Base-by-base conservation (phyloP, 176 grass and related monocot genomes). In the Juncus inflexus region DNA sequence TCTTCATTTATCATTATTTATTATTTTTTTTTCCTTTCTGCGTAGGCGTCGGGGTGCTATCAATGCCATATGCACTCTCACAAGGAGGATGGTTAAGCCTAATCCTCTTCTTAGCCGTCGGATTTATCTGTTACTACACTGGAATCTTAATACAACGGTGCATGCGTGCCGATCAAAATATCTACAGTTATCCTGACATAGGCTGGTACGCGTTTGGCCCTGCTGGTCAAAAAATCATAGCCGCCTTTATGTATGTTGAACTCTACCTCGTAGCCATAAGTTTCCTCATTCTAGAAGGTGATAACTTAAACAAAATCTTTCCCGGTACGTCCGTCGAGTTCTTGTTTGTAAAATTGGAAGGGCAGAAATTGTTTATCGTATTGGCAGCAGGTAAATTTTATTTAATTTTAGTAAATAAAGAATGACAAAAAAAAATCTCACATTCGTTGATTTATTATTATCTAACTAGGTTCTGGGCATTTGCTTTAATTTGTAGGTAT, bases 41-140 rank as follows among this genome's bases (percentile, higher is more conserved):
- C 64, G 0, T 71, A 89, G 86, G 86, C 12, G 52, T 90, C 4
- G 82, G 86, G 16, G 42, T 90, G 55, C 41, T 90, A 6, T 90
- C 86, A 37, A 52, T 85, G 61, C 75, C 86, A 4, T 85, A 85
- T 51, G 78, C 82, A n/a, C 9, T 90, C 35, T 70, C 86, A 3
- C 70, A 79, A 61, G 86, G 82, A 54, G 82, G 82, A 16, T 90
- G 86, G 82, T 62, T 85, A 7, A 90, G 86, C 71, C 53, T 90
- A 4, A 66, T 3, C 28, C 78, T 90, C 15, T 85, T 90, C 60
- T 40, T 61, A 15, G 15, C 78, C 35, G 75, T 85, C 40, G 86
- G 78, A 51, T 49, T 69, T 35, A 7, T 90, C 43, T 90, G 86
- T 65, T 90, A 75, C 56, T 85, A 90, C 82, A 90, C 82, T 9